These are phyloP conservation scores for Salix brachista DNA, from an alignment of 345 rosid species.

Conservation along the genomic window DNA sequence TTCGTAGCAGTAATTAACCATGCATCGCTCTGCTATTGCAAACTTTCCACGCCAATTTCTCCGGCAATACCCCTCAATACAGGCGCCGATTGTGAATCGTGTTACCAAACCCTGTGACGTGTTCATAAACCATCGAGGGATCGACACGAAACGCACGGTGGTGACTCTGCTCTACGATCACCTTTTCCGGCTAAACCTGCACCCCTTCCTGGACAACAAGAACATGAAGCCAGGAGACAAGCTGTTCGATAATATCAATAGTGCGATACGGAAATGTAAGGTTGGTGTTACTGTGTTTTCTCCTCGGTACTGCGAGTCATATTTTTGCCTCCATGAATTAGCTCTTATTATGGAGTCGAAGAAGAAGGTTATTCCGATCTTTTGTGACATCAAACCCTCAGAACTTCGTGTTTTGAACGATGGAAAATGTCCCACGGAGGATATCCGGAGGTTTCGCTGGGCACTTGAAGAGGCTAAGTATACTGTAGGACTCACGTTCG, in stretches of 20 bases:
- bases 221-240: constrained; percentile 77
- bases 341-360: constrained; percentile 63
- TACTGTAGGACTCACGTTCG: constrained; percentile 60
- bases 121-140: constrained; percentile 68
- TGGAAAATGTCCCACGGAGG: constrained; percentile 31
- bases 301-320: constrained; percentile 56
- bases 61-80: constrained; percentile 9
- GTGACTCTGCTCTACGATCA: constrained; percentile 59
- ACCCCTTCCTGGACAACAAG: constrained; percentile 66
- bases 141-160: constrained; percentile 58
- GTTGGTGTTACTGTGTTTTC: constrained; percentile 60
- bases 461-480: constrained; percentile 69
- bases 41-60: constrained; percentile 14
- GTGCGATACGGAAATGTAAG: constrained; percentile 44
- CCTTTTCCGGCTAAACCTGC: constrained; percentile 34
- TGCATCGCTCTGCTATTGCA: constrained; percentile 22
- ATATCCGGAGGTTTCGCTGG: constrained; percentile 43
- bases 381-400: constrained; percentile 70
- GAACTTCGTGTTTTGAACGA: constrained; percentile 41
- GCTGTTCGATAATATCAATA: constrained; percentile 54
- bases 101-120: constrained; percentile 38
- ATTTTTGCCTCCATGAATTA: constrained; percentile 63
- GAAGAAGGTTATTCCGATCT: constrained; percentile 66
- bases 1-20: not conserved
- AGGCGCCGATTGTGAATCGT: constrained; percentile 2